Base-by-base conservation (phyloP, 352 stramenopile genomes). In the Pythium pyrilobum region DNA sequence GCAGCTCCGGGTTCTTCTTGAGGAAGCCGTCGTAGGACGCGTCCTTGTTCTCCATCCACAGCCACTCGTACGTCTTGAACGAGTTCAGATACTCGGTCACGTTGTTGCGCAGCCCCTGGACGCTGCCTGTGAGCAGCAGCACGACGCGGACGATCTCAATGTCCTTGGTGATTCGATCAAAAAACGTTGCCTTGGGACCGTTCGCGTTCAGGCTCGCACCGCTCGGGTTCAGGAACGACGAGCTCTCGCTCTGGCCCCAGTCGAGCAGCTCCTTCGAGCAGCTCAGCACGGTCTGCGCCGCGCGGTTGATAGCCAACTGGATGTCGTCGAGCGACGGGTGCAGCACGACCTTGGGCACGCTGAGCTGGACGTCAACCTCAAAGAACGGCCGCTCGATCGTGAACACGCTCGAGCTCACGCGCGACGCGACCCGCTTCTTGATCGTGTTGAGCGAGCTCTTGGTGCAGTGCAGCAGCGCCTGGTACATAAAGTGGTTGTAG, bases 401-500 rank as follows among this genome's bases (percentile, higher is more conserved):
- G 44, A 97, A 87, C 16, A 97, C 81, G n/a, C 81, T 87, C 10
- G 78, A 88, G 20, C 79, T 76, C 15, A 90, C 80, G 11, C 92
- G 87, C 42, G 90, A 97, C 0, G 92, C 91, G 21, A 99, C 97
- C 4, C 96, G 85, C 64, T 98, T 98, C 78, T 99, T 99, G 63
- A 99, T 85, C 8, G 92, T 94, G 70, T 98, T 98, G 56, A 99
- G 87, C 23, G 93, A 98, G 62, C 98, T 98, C 70, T 99, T 99
- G 13, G 93, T 97, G 58, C 95, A 98, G 66, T 98, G 93, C 7
- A 99, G 69, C 46, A 99, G 73, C 39, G 96, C 95, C 65, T 97
- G 92, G 60, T 99, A 99, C 93, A 99, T 98, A 59, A 99, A 98
- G 69, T 99, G 94, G 69, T 98, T 98, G 82, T 99, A 99, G 71